Evolutionary conservation across 208 protist genomes (phyloP), one percentile per base, ranked within the genome.

Genomic region (Trypanosoma melophagium): DNA sequence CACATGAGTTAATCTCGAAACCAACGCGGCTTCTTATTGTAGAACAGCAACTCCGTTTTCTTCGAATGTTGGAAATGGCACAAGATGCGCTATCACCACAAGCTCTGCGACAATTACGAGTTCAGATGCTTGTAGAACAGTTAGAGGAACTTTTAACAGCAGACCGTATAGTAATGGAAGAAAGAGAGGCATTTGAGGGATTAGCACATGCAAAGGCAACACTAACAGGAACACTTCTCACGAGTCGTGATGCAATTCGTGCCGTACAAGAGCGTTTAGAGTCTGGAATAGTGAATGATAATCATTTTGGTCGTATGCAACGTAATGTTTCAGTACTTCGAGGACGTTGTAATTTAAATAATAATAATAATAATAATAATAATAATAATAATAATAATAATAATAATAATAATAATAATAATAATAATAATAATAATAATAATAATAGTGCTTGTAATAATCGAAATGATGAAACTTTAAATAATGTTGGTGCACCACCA

Each of bases 201-300:
- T 72, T 93, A 3, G 87, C 84, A 14, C 77, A 93, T 69, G 76
- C 79, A 5, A 96, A 93, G 52, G 84, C 87, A 8, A 87, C 79
- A 54, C 75, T 96, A 51, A 83, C 81, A 16, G 84, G 77, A 19
- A 80, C 75, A 19, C 73, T 95, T n/a, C 69, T 95, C 13, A 77
- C 80, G 3, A 83, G 87, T 56, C 76, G 77, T 38, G 51, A 66
- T 21, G 67, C 79, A 19, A 42, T 90, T 47, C 72, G 81, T 35
- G 76, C 74, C 21, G 90, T 84, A 50, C 77, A 87, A 70, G 71
- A 73, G 60, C 70, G 66, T 44, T 58, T 93, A 21, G 77, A 89
- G 54, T 77, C 79, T 40, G 81, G 77, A 0, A 17, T 84, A 67
- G 38, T 60, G 19, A 22, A 42, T 12, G 44, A 55, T 7, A 38